Evolutionary conservation across 768 basidiomycete species (phyloP).

Genomic region (Trametes villosa): DNA sequence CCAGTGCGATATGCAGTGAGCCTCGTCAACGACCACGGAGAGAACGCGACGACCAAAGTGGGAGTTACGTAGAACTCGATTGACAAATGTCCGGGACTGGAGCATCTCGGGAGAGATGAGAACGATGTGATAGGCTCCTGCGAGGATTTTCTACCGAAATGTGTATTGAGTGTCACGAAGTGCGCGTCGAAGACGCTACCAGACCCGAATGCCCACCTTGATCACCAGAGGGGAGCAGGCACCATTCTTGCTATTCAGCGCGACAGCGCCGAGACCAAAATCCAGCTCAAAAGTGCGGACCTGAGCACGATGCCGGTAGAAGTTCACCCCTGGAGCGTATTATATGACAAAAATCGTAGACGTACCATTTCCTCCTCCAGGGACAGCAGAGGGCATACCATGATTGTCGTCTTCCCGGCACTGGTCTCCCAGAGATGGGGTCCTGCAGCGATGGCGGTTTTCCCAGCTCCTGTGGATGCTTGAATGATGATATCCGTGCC

Average conservation of each 20-base stretch:
- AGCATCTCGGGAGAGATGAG: conserved; percentile 37
- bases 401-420: conserved; percentile 38
- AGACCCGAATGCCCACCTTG: conserved; percentile 26
- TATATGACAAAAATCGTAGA: background rate
- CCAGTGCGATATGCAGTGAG: conserved; percentile 39
- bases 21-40: conserved; percentile 36
- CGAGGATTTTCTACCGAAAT: conserved; percentile 18
- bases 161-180: background rate
- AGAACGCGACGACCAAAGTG: conserved; percentile 26
- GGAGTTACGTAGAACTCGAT: conserved; percentile 28
- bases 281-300: conserved; percentile 38
- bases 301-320: conserved; percentile 34
- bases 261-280: conserved; percentile 36
- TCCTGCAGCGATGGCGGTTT: conserved; percentile 44
- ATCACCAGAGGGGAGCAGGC: conserved; percentile 33
- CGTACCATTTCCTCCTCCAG: conserved; percentile 45
- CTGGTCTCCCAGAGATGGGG: conserved; percentile 36
- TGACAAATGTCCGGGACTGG: conserved; percentile 31
- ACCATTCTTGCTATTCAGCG: conserved; percentile 39
- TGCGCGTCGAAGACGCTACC: background rate
- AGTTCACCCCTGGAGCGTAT: background rate
- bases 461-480: conserved; percentile 42
- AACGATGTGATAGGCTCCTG: conserved; percentile 30
- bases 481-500: conserved; percentile 40
- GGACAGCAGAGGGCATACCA: conserved; percentile 44